Base-by-base conservation (phyloP, 345 rosid genomes). In the Hypericum perforatum region DNA sequence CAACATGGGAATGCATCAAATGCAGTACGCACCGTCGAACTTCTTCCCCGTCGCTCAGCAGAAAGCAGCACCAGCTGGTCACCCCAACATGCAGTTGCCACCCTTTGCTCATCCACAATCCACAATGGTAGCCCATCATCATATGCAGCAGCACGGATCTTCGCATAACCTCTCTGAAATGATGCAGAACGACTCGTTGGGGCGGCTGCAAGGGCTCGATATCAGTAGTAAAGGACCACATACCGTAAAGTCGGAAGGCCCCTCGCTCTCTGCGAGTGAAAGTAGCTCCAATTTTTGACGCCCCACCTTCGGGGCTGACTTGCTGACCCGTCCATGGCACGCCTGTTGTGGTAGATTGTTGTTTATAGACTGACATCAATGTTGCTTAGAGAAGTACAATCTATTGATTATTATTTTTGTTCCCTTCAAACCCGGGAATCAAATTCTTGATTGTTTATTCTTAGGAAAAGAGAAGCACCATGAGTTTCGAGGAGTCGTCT, bases 191-290 rank as follows among this genome's bases (percentile, higher is more conserved):
- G 54, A 51, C 22, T 36, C 52, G 3, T 2, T 48, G 15, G 52
- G 52, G 14, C 39, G 55, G 6, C 39, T 52, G 41, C 55, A 52
- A 11, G 55, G 39, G n/a, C 55, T 52, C 12, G 55, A 52, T n/a
- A 52, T 52, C 41, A 37, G 55, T n/a, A 37, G 16, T 11, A 38
- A 41, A 36, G 38, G 41, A 40, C 38, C 11, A 11, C 14, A 36
- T 37, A 15, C 38, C 9, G 55, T 52, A 9, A 52, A 52, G 14
- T 52, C 55, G 5, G 42, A 52, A 52, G 55, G 55, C 7, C 55
- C 55, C 42, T 52, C 41, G 0, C 37, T 52, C n/a, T 52, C 55
- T 37, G 55, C 55, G 0, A 52, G 42, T 52, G 55, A 52, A 38
- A 52, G 55, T 41, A 52, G 42, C 15, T 22, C 32, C 32, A 22